These are phyloP conservation scores for Fusarium sp. DNA, from an alignment of 2,329 filamentous ascomycete genomes.

Conservation along the genomic window DNA sequence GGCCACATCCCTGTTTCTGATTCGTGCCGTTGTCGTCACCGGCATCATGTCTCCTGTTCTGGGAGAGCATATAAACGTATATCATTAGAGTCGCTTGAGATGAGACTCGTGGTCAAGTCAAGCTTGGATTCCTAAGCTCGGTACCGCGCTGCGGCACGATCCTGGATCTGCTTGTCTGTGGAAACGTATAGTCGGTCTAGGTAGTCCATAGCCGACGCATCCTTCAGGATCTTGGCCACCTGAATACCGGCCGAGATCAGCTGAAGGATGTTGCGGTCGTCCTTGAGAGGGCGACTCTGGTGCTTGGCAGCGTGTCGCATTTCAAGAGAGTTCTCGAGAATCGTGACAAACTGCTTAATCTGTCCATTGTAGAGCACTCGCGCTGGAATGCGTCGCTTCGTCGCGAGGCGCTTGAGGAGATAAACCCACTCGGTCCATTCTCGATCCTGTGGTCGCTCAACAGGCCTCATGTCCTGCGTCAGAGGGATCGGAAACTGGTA, in stretches of 20 bases:
- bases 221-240: constrained; percentile 88
- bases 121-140: constrained; percentile 48
- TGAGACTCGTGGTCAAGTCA: constrained; percentile 38
- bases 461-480: constrained; percentile 83
- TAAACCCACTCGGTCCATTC: constrained; percentile 96
- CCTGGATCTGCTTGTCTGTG: constrained; percentile 83
- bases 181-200: constrained; percentile 85
- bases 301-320: constrained; percentile 89
- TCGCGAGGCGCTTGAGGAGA: constrained; percentile 85
- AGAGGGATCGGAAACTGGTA: constrained; percentile 91
- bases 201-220: constrained; percentile 85
- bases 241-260: constrained; percentile 89
- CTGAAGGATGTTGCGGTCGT: constrained; percentile 89
- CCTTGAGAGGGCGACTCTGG: constrained; percentile 85
- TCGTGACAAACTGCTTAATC: constrained; percentile 91
- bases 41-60: constrained; percentile 44
- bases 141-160: constrained; percentile 63
- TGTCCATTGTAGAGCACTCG: constrained; percentile 88
- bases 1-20: constrained; percentile 47
- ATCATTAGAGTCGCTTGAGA: constrained; percentile 46
- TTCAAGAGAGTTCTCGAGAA: constrained; percentile 88
- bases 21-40: constrained; percentile 47
- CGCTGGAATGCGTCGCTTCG: constrained; percentile 86
- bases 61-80: constrained; percentile 48
- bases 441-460: constrained; percentile 79